These are phyloP conservation scores for Silybum marianum DNA, from an alignment of 129 eudicot genomes.

Conservation along the genomic window DNA sequence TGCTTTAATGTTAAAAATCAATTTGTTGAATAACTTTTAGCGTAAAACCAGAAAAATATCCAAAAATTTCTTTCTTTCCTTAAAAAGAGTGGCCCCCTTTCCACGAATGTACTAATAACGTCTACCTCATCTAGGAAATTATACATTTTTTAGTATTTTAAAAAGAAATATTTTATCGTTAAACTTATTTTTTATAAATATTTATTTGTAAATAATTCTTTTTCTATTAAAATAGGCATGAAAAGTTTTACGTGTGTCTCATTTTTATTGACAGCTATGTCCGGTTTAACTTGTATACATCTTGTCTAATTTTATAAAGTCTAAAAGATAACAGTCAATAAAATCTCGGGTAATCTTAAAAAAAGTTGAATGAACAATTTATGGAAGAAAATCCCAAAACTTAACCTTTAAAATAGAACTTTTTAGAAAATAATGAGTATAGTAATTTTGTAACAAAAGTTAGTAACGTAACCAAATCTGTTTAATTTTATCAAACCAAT, in stretches of 20 bases:
- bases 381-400: too few relatives aligned
- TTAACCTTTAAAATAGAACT: too few relatives aligned
- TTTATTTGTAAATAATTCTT: not conserved
- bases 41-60: not conserved
- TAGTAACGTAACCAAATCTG: not conserved
- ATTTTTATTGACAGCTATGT: too few relatives aligned
- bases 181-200: not conserved
- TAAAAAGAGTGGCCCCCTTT: not conserved
- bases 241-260: not conserved
- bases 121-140: not conserved
- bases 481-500: too few relatives aligned
- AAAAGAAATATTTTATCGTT: not conserved
- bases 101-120: not conserved
- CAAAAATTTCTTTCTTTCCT: not conserved
- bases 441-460: too few relatives aligned
- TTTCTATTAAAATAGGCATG: not conserved
- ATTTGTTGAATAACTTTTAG: not conserved
- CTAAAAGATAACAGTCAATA: not conserved
- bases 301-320: not conserved
- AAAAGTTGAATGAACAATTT: too few relatives aligned
- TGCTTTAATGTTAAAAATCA: constrained; percentile 1
- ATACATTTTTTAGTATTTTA: not conserved
- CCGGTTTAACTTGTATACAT: too few relatives aligned
- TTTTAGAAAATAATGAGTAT: too few relatives aligned
- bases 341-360: too few relatives aligned